A percentile compares a stretch with the other conserved stretches of the same genome.
Conservation (phyloP, 495 filamentous ascomycete genomes). For the Oidiodendron maius region DNA sequence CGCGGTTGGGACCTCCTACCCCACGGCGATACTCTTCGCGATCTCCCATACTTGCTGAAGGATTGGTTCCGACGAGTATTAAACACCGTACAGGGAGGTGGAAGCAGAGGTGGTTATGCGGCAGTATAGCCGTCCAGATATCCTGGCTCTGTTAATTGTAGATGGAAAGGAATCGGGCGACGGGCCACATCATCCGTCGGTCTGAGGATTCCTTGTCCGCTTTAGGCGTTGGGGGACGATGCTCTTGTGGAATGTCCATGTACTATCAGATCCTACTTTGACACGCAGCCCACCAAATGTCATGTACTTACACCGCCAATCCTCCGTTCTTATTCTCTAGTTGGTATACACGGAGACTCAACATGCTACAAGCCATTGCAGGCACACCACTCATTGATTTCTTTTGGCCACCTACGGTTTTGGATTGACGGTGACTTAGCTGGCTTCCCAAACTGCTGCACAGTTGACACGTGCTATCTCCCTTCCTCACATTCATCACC, state of each 20-base stretch:
- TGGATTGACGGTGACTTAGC: too few relatives aligned
- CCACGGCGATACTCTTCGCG: conserved; percentile 86
- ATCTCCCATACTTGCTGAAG: conserved; percentile 85
- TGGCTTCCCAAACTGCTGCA: too few relatives aligned
- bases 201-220: neutral
- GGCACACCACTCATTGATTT: too few relatives aligned
- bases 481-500: too few relatives aligned
- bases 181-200: neutral
- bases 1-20: conserved; percentile 94
- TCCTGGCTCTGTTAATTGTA: too few relatives aligned
- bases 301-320: neutral
- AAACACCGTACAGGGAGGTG: conserved; percentile 75
- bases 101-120: conserved; percentile 84
- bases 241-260: neutral
- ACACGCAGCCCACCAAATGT: neutral
- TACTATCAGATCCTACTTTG: neutral
- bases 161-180: neutral
- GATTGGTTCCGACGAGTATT: conserved; percentile 76
- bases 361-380: too few relatives aligned
- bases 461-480: too few relatives aligned
- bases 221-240: neutral
- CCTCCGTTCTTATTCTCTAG: neutral
- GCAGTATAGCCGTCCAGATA: too few relatives aligned
- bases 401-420: too few relatives aligned
- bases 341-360: too few relatives aligned